These are phyloP conservation scores for Globisporangium cystogenes DNA, from an alignment of 352 stramenopile species.

Conservation along the genomic window DNA sequence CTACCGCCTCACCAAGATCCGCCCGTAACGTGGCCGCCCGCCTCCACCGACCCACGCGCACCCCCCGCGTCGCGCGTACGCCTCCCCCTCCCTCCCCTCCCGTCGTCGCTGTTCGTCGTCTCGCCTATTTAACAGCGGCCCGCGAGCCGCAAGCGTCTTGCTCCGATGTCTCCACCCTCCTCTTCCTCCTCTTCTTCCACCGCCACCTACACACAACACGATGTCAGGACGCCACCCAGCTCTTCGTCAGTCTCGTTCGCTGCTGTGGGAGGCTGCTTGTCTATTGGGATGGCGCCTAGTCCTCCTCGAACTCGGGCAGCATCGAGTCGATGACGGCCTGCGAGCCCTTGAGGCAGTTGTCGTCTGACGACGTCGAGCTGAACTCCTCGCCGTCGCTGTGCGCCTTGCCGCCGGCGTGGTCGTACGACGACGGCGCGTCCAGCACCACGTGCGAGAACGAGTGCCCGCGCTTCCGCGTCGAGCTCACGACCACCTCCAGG, in stretches of 20 bases:
- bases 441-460: constrained; percentile 36
- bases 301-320: constrained; percentile 11
- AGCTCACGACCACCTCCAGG: constrained; percentile 1
- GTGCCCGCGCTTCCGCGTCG: constrained; percentile 19
- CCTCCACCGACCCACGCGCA: too few species aligned
- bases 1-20: constrained; percentile 62
- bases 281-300: too few species aligned
- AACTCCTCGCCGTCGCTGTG: constrained; percentile 42
- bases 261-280: too few species aligned
- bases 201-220: too few species aligned
- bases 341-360: constrained; percentile 16
- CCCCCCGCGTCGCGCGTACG: not conserved
- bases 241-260: too few species aligned
- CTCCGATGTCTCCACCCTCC: too few species aligned
- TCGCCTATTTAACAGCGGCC: constrained; percentile 35
- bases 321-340: constrained; percentile 12
- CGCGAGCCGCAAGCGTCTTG: too few species aligned
- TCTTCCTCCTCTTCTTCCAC: too few species aligned
- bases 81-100: too few species aligned
- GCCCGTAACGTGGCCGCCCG: constrained; percentile 17
- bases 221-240: too few species aligned
- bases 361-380: constrained; percentile 31
- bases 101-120: constrained; percentile 10
- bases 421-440: constrained; percentile 7
- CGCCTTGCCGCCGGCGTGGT: constrained; percentile 18